These are phyloP conservation scores for Phytophthora melonis DNA, from an alignment of 352 stramenopile genomes.

Conservation along the genomic window DNA sequence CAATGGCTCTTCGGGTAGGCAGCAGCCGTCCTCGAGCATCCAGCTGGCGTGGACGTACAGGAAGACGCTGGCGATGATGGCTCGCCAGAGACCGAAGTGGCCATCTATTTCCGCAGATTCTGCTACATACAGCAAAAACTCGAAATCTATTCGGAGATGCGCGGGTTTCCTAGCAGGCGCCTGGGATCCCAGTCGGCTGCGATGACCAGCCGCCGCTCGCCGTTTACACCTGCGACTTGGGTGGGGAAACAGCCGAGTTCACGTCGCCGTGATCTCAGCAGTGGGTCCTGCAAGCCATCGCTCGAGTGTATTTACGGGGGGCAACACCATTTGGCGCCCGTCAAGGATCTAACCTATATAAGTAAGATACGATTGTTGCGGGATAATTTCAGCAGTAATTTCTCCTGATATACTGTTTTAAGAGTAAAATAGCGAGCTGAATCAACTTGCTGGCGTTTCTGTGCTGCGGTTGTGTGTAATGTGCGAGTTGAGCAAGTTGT, in stretches of 20 bases:
- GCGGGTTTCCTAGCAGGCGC: neutral
- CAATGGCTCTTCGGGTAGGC: neutral
- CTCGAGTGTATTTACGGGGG: neutral
- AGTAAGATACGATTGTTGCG: neutral
- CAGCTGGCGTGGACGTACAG: neutral
- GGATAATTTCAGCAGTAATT: too few relatives aligned
- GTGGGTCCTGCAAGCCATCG: neutral
- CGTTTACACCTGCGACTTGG: neutral
- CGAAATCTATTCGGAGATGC: slow-evolving; percentile 1
- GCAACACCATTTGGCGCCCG: neutral
- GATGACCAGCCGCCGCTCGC: slow-evolving; percentile 3
- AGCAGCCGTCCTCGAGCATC: neutral
- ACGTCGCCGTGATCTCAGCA: neutral
- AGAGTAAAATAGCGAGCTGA: neutral
- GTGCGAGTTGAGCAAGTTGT: slow-evolving; percentile 17
- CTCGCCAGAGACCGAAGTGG: neutral
- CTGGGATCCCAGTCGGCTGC: slow-evolving; percentile 2
- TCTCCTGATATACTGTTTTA: too few relatives aligned
- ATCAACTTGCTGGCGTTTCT: slow-evolving; percentile 10
- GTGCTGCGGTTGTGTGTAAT: slow-evolving; percentile 28
- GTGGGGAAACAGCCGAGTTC: neutral
- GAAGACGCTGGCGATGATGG: neutral
- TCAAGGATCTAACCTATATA: neutral
- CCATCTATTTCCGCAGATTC: neutral
- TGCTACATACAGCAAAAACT: neutral